Percentiles rank a stretch among this genome's conserved stretches.
phyloP scores from a whole-genome alignment of 78 protist genomes.

The Dictyostelium firmibasis region DNA sequence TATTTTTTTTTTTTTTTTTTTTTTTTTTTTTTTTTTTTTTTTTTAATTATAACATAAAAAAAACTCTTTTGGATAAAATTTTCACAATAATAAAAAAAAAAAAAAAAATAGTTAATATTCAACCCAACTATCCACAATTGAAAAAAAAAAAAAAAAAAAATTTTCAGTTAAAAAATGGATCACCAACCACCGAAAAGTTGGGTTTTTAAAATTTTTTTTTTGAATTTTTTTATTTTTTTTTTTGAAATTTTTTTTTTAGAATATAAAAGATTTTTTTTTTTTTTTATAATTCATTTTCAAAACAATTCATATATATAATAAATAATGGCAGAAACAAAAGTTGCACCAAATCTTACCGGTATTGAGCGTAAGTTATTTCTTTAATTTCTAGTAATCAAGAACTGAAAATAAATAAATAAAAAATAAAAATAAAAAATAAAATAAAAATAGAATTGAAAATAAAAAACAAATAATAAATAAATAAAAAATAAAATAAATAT shows the following conservation, averaged over 20 bases:
- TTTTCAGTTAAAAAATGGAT: neutral
- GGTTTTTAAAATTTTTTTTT: neutral
- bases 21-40: no score
- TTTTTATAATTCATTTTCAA: neutral
- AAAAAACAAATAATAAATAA: neutral
- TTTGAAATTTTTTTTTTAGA: no score
- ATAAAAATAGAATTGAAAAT: no score
- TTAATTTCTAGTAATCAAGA: neutral
- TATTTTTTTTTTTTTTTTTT: no score
- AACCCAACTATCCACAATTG: neutral
- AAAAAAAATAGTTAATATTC: neutral
- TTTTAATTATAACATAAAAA: no score
- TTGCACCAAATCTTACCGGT: conserved; percentile 15
- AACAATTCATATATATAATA: neutral
- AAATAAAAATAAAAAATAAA: neutral
- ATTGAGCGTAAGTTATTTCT: neutral
- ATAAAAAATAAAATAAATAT: neutral
- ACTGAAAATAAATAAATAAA: neutral
- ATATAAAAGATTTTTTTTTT: neutral
- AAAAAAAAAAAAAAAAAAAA: no score
- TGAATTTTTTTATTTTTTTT: neutral
- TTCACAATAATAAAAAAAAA: neutral
- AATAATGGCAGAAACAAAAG: neutral
- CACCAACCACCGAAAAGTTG: neutral
- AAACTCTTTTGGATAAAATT: no score